phyloP scores from a whole-genome alignment of 1,284 basidiomycete species.

The Xanthoconium separans region DNA sequence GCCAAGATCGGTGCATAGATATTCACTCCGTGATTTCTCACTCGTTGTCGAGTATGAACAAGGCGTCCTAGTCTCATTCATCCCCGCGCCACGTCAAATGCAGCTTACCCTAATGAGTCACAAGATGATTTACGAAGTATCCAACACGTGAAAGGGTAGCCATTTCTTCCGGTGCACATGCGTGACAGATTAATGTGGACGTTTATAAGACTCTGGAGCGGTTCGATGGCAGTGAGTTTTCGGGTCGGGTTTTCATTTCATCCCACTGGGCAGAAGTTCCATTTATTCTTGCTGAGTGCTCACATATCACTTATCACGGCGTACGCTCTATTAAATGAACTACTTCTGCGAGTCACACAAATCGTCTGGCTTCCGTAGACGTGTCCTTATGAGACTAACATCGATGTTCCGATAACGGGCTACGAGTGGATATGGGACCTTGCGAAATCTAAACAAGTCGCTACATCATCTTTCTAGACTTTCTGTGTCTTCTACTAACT shows the following conservation, averaged over 20 bases:
- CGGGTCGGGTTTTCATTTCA: neutral
- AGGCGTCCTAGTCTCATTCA: constrained; percentile 10
- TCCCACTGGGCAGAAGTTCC: too few relatives aligned
- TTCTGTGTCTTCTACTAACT: too few relatives aligned
- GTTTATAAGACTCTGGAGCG: too few relatives aligned
- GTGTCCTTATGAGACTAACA: too few relatives aligned
- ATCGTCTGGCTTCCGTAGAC: neutral
- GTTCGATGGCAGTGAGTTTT: constrained; percentile 3
- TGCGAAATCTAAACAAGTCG: too few relatives aligned
- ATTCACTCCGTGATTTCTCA: constrained; percentile 75
- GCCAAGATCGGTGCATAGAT: constrained; percentile 66
- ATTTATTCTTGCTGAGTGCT: neutral
- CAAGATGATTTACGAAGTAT: neutral
- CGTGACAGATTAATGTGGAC: too few relatives aligned
- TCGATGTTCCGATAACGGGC: too few relatives aligned
- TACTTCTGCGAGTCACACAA: neutral
- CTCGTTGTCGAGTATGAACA: constrained; percentile 44
- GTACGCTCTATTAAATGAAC: neutral
- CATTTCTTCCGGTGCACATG: neutral
- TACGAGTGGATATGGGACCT: too few relatives aligned
- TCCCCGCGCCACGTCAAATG: neutral
- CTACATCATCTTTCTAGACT: too few relatives aligned
- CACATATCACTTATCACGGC: neutral
- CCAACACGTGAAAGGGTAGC: neutral
- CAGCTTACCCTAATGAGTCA: neutral